These are phyloP conservation scores for Aspergillus baeticus DNA, from an alignment of 495 filamentous ascomycete species.

Conservation along the genomic window DNA sequence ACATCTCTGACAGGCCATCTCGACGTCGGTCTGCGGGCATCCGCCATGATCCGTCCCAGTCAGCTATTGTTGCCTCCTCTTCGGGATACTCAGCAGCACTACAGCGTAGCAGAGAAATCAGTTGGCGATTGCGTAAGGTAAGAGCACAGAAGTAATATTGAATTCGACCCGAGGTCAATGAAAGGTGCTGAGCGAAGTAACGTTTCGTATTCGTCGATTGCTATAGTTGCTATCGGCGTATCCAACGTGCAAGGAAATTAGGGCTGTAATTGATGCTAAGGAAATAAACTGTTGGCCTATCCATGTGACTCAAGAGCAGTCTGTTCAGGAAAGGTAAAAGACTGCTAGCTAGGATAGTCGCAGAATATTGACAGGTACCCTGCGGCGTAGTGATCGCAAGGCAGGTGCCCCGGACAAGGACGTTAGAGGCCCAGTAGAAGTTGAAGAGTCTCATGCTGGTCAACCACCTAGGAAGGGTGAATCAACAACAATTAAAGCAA, in stretches of 20 bases:
- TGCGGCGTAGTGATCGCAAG: not conserved
- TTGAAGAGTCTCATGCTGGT: too few relatives aligned
- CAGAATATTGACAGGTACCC: not conserved
- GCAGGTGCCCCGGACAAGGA: constrained; percentile 5
- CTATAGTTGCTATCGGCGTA: not conserved
- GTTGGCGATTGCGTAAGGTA: not conserved
- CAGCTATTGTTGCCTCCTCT: not conserved
- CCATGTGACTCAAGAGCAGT: not conserved
- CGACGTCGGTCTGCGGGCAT: constrained; percentile 12
- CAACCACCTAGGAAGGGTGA: too few relatives aligned
- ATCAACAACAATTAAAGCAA: too few relatives aligned
- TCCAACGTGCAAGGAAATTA: not conserved
- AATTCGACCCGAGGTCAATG: not conserved
- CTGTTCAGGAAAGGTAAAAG: not conserved
- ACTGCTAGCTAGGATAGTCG: not conserved
- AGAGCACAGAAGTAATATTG: not conserved
- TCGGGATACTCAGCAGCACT: not conserved
- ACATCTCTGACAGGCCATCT: constrained; percentile 68
- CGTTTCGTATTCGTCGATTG: not conserved
- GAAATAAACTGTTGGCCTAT: constrained; percentile 20
- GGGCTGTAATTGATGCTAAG: constrained; percentile 20
- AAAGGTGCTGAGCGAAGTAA: not conserved
- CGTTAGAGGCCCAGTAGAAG: too few relatives aligned
- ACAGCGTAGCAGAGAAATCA: not conserved
- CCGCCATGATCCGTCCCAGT: constrained; percentile 1